Base-by-base conservation (phyloP, 2,329 filamentous ascomycete species). In the Neurospora crassa region DNA sequence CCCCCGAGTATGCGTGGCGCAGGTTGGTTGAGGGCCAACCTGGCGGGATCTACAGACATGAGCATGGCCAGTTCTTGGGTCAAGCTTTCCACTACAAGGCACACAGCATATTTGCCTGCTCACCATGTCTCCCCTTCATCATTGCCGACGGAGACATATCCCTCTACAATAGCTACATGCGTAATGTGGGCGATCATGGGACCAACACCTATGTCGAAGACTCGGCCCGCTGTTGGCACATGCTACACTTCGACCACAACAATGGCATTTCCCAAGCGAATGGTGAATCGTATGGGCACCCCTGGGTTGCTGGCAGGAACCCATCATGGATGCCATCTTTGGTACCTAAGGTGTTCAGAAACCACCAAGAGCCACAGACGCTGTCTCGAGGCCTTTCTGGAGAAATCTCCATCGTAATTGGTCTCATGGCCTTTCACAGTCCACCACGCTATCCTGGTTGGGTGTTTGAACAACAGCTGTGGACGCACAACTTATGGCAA, bases 291-390 rank as follows among this genome's bases (percentile, higher is more conserved):
- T 72, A 68, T 0, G 77, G 73, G 0, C 72, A 71, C 8, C 77
- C 79, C 37, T 78, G 77, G 16, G 79, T 79, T 2, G 78, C 77
- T 1, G 82, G 81, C 0, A 67, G 47, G 0, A 70, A 71, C 0
- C 78, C 82, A 0, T 77, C 74, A n/a, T 84, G 82, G 82, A 79
- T 84, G 2, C 81, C 82, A 0, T 72, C 74, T 10, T 72, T 84
- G 14, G 74, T 83, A 1, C 82, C 82, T 0, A 8, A 16, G 16
- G 76, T 75, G 1, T 83, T 81, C 71, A 68, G 45, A 20, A 76
- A 76, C 41, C 75, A 75, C 2, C 20, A 4, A 5, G 8, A 47
- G 0, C 2, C 10, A 3, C 0, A 53, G 2, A 74, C 68, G 8
- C 8, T 11, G 0, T 83, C 82, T 0, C 20, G 6, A 0, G 81